Conservation (phyloP, 1,284 basidiomycete species). For the Melanopsichium pennsylvanicum region DNA sequence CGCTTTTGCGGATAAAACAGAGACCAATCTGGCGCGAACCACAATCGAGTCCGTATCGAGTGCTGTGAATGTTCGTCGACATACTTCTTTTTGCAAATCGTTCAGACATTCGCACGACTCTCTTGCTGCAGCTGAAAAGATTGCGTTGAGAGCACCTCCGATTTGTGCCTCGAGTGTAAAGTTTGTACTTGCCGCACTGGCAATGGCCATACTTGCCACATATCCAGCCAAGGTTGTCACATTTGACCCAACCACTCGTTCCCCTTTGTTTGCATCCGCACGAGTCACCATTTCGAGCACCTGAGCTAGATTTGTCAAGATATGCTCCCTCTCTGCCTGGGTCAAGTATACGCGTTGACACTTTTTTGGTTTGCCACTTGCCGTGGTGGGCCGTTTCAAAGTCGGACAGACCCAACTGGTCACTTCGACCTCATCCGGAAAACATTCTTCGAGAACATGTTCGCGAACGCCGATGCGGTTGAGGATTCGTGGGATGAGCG, state of each 20-base stretch:
- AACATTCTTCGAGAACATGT: constrained; percentile 17
- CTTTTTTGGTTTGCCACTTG: constrained; percentile 6
- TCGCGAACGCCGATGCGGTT: constrained; percentile 17
- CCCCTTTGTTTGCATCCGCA: background rate
- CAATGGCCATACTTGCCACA: constrained; percentile 21
- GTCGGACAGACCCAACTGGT: constrained; percentile 9
- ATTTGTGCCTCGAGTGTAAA: constrained; percentile 1
- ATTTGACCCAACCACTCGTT: background rate
- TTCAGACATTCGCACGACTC: background rate
- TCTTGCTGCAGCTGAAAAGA: constrained; percentile 9
- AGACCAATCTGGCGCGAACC: constrained; percentile 17
- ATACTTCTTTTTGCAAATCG: constrained; percentile 14
- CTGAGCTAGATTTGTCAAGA: constrained; percentile 18
- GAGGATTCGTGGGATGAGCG: constrained; percentile 18
- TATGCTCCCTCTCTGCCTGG: constrained; percentile 24
- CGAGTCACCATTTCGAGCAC: constrained; percentile 4
- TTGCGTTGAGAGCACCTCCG: background rate
- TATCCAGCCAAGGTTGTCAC: constrained; percentile 19
- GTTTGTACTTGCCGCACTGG: constrained; percentile 17
- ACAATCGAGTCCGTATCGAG: constrained; percentile 5
- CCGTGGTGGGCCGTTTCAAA: constrained; percentile 7
- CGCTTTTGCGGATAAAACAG: constrained; percentile 11
- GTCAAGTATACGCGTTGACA: constrained; percentile 25
- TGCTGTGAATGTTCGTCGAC: constrained; percentile 9
- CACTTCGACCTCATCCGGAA: constrained; percentile 17